Base-by-base conservation (phyloP, 2,329 filamentous ascomycete species). In the Beauveria varroae region DNA sequence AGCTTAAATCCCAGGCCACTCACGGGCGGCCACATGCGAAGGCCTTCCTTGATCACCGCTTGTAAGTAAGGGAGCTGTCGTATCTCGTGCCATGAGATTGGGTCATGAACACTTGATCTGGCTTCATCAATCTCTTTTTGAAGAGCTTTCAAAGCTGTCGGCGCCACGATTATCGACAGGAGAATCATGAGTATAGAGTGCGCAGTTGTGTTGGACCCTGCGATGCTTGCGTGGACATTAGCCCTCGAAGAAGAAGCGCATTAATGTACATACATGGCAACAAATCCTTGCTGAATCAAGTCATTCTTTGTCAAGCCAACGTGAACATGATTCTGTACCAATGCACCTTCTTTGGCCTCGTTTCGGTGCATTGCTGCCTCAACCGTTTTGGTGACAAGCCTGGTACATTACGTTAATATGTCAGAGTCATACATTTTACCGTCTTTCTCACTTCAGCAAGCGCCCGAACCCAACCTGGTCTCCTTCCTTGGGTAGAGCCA, bases 141-240 rank as follows among this genome's bases (percentile, higher is more conserved):
- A 0, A 84, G 68, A 5, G 64, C 63, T 2, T 66, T 57, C 65
- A 81, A 78, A 12, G 81, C 74, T 0, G 65, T 69, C 1, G 73
- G 71, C 24, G 78, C 75, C 43, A 78, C 81, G 44, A 79, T 75
- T 46, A 85, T 69, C 62, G 80, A 78, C 40, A 84, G 76, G 46
- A 85, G 62, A 5, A 76, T 81, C 63, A 79, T 75, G 3, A 82
- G 79, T 2, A 86, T 72, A 1, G 78, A 76, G 0, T 79, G 80
- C 0, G 83, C 83, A 0, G 83, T 85, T 0, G 83, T 84, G 70
- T 86, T 83, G 22, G 83, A 84, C 28, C 84, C 84, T 18, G 83
- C 82, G 67, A 85, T 81, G 64, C 80, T 83, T 83, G 47, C 1
- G n/a, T 5, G 43, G 20, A 24, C 18, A 43, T 59, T 46, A 56